phyloP scores from a whole-genome alignment of 2,329 filamentous ascomycete genomes.

The Diaporthe sp. region DNA sequence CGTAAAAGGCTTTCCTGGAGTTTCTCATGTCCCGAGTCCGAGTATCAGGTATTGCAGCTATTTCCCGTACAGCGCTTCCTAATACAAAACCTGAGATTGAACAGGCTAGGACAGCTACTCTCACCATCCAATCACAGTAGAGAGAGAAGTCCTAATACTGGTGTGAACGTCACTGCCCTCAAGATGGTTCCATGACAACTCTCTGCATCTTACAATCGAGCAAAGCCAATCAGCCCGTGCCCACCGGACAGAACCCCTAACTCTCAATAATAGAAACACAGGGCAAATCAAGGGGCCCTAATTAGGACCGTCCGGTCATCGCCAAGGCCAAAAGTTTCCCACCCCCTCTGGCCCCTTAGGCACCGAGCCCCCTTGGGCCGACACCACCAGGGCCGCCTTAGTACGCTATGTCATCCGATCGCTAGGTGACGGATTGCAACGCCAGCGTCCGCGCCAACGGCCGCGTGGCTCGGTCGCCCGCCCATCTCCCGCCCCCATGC shows the following conservation, averaged over 20 bases:
- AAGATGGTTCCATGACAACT: neutral
- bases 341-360: constrained; percentile 18
- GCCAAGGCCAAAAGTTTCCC: constrained; percentile 16
- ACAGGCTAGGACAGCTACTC: neutral
- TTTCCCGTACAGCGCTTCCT: neutral
- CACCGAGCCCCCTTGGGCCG: neutral
- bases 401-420: constrained; percentile 15
- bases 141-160: neutral
- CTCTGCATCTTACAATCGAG: neutral
- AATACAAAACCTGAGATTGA: neutral
- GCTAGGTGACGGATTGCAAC: neutral
- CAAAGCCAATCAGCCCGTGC: neutral
- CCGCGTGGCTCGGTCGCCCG: constrained; percentile 11
- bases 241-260: neutral
- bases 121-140: neutral
- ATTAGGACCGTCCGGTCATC: neutral
- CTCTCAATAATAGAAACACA: constrained; percentile 21
- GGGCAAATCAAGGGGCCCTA: neutral
- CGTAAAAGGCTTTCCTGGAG: neutral
- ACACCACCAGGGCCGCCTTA: neutral
- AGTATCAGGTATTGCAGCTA: neutral
- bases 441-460: constrained; percentile 26
- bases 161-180: neutral
- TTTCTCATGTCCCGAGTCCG: neutral
- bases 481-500: neutral